phyloP scores from a whole-genome alignment of 2,329 filamentous ascomycete species.

The Cercospora brassicicola region DNA sequence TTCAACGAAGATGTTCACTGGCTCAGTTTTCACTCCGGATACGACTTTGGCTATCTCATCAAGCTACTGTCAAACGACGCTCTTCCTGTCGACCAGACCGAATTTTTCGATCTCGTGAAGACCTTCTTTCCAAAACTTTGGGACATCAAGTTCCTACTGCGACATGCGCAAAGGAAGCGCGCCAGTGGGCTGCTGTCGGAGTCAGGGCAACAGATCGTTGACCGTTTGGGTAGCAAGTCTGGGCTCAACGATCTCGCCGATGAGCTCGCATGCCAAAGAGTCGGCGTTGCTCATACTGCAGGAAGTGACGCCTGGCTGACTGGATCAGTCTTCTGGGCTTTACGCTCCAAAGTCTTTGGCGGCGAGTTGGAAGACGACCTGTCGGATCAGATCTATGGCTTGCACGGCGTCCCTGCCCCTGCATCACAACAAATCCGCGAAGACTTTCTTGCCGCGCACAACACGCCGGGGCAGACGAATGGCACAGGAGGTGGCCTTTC shows the following conservation, averaged over 20 bases:
- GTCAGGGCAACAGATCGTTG: constrained; percentile 59
- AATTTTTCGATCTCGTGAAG: constrained; percentile 85
- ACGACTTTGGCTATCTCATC: constrained; percentile 96
- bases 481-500: constrained; percentile 23
- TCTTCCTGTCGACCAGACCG: constrained; percentile 82
- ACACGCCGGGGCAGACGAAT: constrained; percentile 36
- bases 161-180: constrained; percentile 64
- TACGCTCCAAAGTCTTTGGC: constrained; percentile 84
- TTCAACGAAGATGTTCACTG: constrained; percentile 86
- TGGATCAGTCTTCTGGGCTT: constrained; percentile 90
- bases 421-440: constrained; percentile 55
- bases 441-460: constrained; percentile 48
- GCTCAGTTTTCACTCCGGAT: constrained; percentile 97
- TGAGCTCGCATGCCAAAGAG: constrained; percentile 82
- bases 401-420: constrained; percentile 62
- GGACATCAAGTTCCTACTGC: constrained; percentile 97
- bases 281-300: constrained; percentile 86
- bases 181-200: constrained; percentile 12
- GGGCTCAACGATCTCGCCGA: constrained; percentile 93
- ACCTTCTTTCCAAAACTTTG: constrained; percentile 92
- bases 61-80: constrained; percentile 84
- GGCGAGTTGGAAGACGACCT: constrained; percentile 74
- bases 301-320: constrained; percentile 93
- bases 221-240: constrained; percentile 84
- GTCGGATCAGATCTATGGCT: constrained; percentile 90